Evolutionary conservation across 495 filamentous ascomycete species (phyloP).

Genomic region (Aspergillus funiculosus): DNA sequence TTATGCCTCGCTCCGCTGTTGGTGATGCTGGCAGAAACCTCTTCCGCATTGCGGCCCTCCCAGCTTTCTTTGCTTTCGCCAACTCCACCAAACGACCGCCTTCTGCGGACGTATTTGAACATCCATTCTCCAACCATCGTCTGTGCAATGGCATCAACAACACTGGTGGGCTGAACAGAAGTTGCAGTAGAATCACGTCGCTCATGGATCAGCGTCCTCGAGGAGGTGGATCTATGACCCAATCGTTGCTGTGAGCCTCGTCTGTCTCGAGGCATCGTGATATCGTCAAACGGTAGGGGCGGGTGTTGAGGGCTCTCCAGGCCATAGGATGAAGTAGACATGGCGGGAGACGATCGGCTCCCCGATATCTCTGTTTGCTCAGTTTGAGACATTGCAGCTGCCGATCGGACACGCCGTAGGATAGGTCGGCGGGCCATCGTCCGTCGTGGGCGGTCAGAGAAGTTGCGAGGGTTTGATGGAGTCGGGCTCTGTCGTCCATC

Average conservation of each 20-base stretch:
- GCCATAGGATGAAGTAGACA: conserved; percentile 58
- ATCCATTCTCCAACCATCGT: conserved; percentile 99
- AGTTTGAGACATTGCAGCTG: conserved; percentile 58
- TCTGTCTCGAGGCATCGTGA: conserved; percentile 49
- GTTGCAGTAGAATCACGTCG: conserved; percentile 52
- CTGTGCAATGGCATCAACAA: conserved; percentile 96
- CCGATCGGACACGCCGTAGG: conserved; percentile 78
- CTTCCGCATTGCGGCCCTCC: conserved; percentile 45
- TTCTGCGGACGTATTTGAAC: conserved; percentile 93
- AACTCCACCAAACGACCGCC: conserved; percentile 75
- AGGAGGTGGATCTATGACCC: conserved; percentile 20
- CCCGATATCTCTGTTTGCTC: conserved; percentile 39
- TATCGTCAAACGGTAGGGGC: conserved; percentile 66
- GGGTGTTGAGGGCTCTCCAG: conserved; percentile 68
- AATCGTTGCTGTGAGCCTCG: conserved; percentile 17
- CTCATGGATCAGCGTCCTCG: conserved; percentile 26
- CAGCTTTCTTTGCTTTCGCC: conserved; percentile 60
- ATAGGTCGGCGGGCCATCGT: conserved; percentile 37
- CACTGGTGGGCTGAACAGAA: conserved; percentile 63
- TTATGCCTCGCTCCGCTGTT: conserved; percentile 71
- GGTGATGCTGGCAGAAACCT: conserved; percentile 50
- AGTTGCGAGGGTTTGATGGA: conserved; percentile 44
- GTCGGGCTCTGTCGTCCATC: conserved; percentile 79
- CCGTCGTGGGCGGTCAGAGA: conserved; percentile 33
- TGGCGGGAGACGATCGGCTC: conserved; percentile 59